Conservation (phyloP, 352 stramenopile species). For the Phytophthora crassamura region DNA sequence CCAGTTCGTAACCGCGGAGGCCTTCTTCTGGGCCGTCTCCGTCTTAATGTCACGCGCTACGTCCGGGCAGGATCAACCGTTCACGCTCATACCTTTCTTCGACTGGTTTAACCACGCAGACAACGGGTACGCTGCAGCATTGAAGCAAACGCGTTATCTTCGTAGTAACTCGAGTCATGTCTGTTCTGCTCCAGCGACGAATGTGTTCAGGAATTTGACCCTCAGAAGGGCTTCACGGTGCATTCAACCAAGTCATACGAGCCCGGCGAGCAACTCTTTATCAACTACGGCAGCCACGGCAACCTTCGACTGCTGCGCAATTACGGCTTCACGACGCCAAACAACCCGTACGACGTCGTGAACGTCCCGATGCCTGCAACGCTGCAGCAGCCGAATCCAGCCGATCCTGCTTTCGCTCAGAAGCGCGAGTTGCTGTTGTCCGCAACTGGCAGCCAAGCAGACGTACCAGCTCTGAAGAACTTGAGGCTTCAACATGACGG, state of each 20-base stretch:
- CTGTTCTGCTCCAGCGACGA: conserved; percentile 49
- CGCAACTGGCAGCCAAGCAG: conserved; percentile 16
- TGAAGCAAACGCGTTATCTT: neutral
- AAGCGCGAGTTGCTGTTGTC: conserved; percentile 50
- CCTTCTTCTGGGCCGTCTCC: conserved; percentile 85
- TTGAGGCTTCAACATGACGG: conserved; percentile 46
- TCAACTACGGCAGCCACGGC: conserved; percentile 78
- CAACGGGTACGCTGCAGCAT: conserved; percentile 42
- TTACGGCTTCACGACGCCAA: conserved; percentile 69
- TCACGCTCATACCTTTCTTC: conserved; percentile 87
- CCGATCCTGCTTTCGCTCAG: conserved; percentile 41
- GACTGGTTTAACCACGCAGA: conserved; percentile 88
- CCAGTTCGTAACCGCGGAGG: conserved; percentile 56
- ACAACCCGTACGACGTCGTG: conserved; percentile 56
- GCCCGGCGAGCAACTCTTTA: conserved; percentile 76
- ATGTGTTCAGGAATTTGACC: conserved; percentile 69
- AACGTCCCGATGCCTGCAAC: conserved; percentile 43
- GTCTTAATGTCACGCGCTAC: conserved; percentile 85
- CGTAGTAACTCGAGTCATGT: neutral
- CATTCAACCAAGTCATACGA: conserved; percentile 64
- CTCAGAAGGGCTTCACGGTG: conserved; percentile 65
- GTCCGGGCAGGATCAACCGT: conserved; percentile 74
- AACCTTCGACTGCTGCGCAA: conserved; percentile 81
- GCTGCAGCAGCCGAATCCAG: conserved; percentile 43
- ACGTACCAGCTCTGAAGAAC: conserved; percentile 32